A percentile compares a stretch with the other conserved stretches of the same genome.
Evolutionary conservation across 148 eudicot genomes (phyloP).

Genomic region (Suaeda aralocaspica): DNA sequence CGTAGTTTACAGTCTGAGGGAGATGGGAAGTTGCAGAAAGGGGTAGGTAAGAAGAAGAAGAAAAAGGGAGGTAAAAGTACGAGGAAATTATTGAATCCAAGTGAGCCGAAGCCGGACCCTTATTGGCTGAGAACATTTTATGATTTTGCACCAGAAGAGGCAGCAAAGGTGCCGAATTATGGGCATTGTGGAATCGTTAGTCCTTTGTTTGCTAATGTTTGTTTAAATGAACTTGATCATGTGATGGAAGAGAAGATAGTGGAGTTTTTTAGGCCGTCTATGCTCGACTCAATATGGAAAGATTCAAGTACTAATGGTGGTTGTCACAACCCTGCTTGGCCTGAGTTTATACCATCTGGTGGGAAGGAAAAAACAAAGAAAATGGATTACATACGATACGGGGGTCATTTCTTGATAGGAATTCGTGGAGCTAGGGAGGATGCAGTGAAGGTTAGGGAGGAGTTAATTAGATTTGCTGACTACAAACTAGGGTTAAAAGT

Average conservation of each 20-base stretch:
- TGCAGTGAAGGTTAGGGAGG: conserved; percentile 61
- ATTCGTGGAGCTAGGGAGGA: conserved; percentile 89
- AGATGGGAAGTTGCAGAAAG: conserved; percentile 28
- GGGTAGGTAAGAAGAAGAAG: conserved; percentile 34
- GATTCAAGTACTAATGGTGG: conserved; percentile 49
- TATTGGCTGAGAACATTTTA: conserved; percentile 84
- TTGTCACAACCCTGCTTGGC: conserved; percentile 94
- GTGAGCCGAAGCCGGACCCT: conserved; percentile 94
- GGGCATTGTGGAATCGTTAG: conserved; percentile 88
- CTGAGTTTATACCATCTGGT: conserved; percentile 92
- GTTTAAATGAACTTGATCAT: conserved; percentile 70
- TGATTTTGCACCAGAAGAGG: conserved; percentile 85
- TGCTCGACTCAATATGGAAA: conserved; percentile 62
- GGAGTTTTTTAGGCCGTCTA: conserved; percentile 52
- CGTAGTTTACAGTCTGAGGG: not conserved
- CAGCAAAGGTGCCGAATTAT: conserved; percentile 68
- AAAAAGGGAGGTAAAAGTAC: conserved; percentile 42
- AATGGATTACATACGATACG: conserved; percentile 86
- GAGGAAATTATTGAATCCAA: conserved; percentile 56
- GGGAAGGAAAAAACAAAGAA: conserved; percentile 73
- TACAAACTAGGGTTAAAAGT: conserved; percentile 49
- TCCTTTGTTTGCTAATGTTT: conserved; percentile 76
- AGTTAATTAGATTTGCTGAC: conserved; percentile 56
- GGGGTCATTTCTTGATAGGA: conserved; percentile 82
- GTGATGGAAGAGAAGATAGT: conserved; percentile 65